Evolutionary conservation across 495 filamentous ascomycete genomes (phyloP).

Genomic region (Pseudevernia furfuracea): DNA sequence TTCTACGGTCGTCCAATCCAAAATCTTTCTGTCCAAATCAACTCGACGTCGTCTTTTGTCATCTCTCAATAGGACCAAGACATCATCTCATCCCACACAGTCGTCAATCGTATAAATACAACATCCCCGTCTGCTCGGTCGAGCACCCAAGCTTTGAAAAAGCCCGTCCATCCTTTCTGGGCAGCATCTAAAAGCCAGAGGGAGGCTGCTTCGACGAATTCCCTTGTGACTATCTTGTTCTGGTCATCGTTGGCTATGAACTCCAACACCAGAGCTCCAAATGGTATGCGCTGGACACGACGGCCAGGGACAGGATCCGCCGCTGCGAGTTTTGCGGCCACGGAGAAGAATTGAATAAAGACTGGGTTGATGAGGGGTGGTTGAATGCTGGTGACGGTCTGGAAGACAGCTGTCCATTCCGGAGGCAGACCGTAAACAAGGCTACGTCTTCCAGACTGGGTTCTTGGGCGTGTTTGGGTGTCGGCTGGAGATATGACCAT

Average conservation of each 20-base stretch:
- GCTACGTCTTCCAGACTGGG: neutral
- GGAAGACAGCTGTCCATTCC: neutral
- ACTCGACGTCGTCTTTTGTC: neutral
- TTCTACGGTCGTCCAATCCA: too few species aligned
- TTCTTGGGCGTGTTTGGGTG: neutral
- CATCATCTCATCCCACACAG: neutral
- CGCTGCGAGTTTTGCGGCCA: neutral
- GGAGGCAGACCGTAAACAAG: neutral
- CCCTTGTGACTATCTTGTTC: neutral
- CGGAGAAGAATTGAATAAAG: neutral
- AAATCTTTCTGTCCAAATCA: neutral
- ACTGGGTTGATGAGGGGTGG: neutral
- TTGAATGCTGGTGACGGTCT: neutral
- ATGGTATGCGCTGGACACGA: neutral
- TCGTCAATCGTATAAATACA: neutral
- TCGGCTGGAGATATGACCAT: neutral
- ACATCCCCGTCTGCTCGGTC: neutral
- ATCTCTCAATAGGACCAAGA: neutral
- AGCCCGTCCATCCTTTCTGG: slow-evolving; percentile 1
- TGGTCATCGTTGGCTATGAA: neutral
- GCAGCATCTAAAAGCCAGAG: slow-evolving; percentile 1
- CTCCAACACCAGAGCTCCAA: neutral
- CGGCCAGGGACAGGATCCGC: neutral
- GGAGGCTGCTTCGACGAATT: slow-evolving; percentile 1
- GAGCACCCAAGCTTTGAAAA: slow-evolving; percentile 3